Conservation (phyloP, 495 filamentous ascomycete genomes). For the Lasiosphaeriaceae sp. region DNA sequence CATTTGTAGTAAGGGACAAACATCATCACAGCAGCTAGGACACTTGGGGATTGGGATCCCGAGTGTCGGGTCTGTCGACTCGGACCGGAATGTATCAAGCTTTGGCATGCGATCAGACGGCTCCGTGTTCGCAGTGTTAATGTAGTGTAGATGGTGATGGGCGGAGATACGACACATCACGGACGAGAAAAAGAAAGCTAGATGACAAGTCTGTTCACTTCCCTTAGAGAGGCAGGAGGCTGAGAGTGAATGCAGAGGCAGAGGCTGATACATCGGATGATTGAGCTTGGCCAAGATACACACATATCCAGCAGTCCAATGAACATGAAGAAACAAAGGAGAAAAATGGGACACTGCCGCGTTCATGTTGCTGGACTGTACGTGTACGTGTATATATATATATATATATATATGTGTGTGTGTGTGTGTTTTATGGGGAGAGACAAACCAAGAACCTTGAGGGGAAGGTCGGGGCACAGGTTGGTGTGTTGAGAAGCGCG, state of each 20-base stretch:
- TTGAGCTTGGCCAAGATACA: too few species aligned
- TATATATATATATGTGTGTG: not conserved
- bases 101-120: not conserved
- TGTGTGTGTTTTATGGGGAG: not conserved
- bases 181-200: too few species aligned
- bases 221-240: too few species aligned
- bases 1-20: not conserved
- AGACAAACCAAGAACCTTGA: not conserved
- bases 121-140: not conserved
- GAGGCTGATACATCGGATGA: too few species aligned
- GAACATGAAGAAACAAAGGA: too few species aligned
- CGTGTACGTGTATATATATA: too few species aligned
- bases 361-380: too few species aligned
- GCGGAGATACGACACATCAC: not conserved
- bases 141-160: not conserved
- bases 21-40: not conserved
- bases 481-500: not conserved
- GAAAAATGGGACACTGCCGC: too few species aligned
- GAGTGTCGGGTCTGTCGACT: not conserved
- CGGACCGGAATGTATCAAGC: conserved; percentile 1
- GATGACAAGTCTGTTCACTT: too few species aligned
- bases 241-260: too few species aligned
- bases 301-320: too few species aligned
- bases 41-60: not conserved
- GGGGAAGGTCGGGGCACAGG: not conserved